phyloP scores from a whole-genome alignment of 2,329 filamentous ascomycete species.

The Clarireedia homoeocarpa region DNA sequence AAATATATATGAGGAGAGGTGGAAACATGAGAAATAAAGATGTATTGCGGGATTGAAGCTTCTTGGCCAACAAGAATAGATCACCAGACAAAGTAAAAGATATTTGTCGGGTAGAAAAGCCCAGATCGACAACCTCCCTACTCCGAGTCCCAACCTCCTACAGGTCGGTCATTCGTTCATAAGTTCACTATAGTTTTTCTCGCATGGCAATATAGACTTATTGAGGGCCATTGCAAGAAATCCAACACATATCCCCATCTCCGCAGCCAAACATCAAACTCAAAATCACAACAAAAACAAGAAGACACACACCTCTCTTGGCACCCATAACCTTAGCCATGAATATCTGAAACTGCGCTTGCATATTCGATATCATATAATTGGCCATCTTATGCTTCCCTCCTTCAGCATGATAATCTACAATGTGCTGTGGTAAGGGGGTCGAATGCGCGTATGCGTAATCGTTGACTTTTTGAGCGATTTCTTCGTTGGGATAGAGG shows the following conservation, averaged over 20 bases:
- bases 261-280: not conserved
- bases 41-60: not conserved
- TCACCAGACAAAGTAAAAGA: not conserved
- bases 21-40: not conserved
- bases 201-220: too few species aligned
- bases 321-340: slow-evolving; percentile 19
- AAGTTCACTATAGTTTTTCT: too few species aligned
- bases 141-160: too few species aligned
- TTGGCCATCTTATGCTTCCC: slow-evolving; percentile 15
- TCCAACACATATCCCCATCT: not conserved
- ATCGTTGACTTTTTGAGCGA: slow-evolving; percentile 34
- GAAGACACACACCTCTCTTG: slow-evolving; percentile 16
- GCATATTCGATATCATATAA: slow-evolving; percentile 23
- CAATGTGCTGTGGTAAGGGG: slow-evolving; percentile 35
- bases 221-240: too few species aligned
- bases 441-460: slow-evolving; percentile 38
- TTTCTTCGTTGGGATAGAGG: slow-evolving; percentile 37
- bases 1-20: not conserved
- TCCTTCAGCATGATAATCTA: slow-evolving; percentile 34
- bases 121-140: not conserved
- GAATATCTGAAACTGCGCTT: slow-evolving; percentile 20
- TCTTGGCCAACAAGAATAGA: not conserved
- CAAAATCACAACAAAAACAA: not conserved
- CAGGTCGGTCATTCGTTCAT: too few species aligned
- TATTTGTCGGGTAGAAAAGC: too few species aligned